Base-by-base conservation (phyloP, 345 rosid genomes). In the Fremontodendron californicum region DNA sequence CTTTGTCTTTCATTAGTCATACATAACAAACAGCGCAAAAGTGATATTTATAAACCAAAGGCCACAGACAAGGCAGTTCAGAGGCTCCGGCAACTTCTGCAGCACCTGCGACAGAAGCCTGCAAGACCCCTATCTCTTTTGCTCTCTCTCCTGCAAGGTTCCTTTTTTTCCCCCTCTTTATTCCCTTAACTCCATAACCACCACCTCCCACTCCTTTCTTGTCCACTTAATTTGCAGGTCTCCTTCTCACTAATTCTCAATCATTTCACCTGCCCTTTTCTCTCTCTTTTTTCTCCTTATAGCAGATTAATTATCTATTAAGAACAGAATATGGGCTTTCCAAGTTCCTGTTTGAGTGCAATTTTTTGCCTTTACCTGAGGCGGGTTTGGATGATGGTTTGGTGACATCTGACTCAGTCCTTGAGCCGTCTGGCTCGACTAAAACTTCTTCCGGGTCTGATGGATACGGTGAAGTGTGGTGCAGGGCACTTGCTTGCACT, bases 61-160 rank as follows among this genome's bases (percentile, higher is more conserved):
- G 82, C 92, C 97, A 6, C 87, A 83, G 74, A 64, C 93, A 52
- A 87, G 90, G 66, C 91, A 85, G 48, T 89, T 85, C 76, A 86
- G 91, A 84, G 84, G 87, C 45, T 86, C 93, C 51, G 94, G 96
- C 33, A 91, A 90, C 85, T 52, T 81, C 54, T 94, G 97, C 80
- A 35, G 29, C 77, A 86, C 90, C 23, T 94, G 98, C 75, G 89
- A 90, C 82, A 84, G 97, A 73, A 79, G 86, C 81, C 90, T 94
- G 5, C 96, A 91, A 70, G 88, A 89, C 16, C 89, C 91, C 1
- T 92, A 84, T 78, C 80, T 81, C 75, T 92, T 91, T 83, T 94
- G 98, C 78, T 94, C 91, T 54, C 89, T 94, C 81, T 91, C 88
- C 23, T 94, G 98, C 97, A 94, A 94, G 98, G 98, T 92, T 29